A percentile compares a stretch with the other conserved stretches of the same genome.
Conservation (phyloP, 352 stramenopile genomes). For the Pythium sp. region DNA sequence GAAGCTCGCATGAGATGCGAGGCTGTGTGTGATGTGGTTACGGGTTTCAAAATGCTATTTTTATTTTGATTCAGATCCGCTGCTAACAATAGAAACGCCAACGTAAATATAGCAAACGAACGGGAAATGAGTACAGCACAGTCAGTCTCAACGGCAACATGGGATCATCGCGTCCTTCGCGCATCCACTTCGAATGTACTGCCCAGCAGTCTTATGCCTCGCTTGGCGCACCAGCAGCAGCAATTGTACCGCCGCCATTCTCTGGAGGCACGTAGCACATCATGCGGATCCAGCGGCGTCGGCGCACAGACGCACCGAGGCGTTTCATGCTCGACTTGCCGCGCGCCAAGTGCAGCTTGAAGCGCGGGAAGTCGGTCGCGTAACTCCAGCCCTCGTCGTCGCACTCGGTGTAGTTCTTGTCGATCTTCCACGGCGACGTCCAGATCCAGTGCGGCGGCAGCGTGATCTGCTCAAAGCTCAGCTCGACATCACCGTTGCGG, state of each 20-base stretch:
- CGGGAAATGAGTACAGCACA: neutral
- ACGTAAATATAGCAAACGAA: conserved; percentile 7
- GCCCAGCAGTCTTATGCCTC: neutral
- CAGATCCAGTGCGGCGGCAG: conserved; percentile 79
- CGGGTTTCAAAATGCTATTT: conserved; percentile 13
- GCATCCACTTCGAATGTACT: neutral
- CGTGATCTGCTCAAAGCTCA: conserved; percentile 79
- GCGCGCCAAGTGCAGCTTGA: conserved; percentile 77
- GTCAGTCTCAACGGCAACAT: neutral
- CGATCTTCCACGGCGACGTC: conserved; percentile 83
- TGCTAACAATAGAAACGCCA: conserved; percentile 2
- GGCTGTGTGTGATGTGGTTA: neutral
- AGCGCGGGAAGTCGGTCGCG: conserved; percentile 80
- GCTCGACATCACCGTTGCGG: conserved; percentile 67
- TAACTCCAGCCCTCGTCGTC: conserved; percentile 89
- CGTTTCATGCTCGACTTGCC: conserved; percentile 80
- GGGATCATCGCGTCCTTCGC: neutral
- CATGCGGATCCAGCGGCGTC: conserved; percentile 83
- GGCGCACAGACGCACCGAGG: conserved; percentile 65
- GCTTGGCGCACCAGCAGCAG: neutral
- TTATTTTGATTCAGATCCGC: neutral
- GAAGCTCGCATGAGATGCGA: neutral
- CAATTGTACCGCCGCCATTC: neutral
- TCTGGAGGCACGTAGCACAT: conserved; percentile 76
- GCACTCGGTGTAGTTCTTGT: conserved; percentile 88